Evolutionary conservation across 306 rosid species (phyloP).

Genomic region (Cercis canadensis): DNA sequence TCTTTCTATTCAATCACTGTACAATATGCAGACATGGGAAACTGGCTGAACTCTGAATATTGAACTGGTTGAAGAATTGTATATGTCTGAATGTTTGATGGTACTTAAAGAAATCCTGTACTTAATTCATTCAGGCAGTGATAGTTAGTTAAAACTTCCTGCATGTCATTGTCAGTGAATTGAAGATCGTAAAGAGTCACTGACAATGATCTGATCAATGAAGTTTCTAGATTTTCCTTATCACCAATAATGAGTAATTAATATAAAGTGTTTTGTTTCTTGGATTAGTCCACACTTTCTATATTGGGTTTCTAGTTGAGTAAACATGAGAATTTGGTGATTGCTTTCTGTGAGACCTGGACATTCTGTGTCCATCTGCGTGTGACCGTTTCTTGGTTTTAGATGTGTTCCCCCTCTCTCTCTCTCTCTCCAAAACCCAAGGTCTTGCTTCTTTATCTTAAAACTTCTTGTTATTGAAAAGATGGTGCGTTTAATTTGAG

Average conservation of each 20-base stretch:
- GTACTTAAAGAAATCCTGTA: constrained; percentile 2
- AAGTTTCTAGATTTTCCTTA: background rate
- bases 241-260: constrained; percentile 9
- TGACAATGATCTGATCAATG: background rate
- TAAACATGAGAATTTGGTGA: constrained; percentile 16
- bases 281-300: background rate
- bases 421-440: too few species aligned
- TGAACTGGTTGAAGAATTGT: background rate
- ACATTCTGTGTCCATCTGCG: constrained; percentile 6
- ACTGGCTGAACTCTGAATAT: constrained; percentile 13
- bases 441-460: background rate
- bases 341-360: constrained; percentile 18
- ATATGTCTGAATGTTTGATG: constrained; percentile 17
- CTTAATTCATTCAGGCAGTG: too few species aligned
- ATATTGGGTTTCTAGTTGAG: background rate
- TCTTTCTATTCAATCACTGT: constrained; percentile 12
- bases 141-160: too few species aligned
- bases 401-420: background rate
- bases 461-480: too few species aligned
- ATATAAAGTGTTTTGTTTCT: too few species aligned
- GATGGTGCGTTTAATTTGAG: too few species aligned
- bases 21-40: background rate
- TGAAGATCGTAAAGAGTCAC: too few species aligned
- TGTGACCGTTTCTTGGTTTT: background rate
- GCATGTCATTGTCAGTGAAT: too few species aligned